phyloP scores from a whole-genome alignment of 1,139 yeast genomes.

The Pichia sp. region DNA sequence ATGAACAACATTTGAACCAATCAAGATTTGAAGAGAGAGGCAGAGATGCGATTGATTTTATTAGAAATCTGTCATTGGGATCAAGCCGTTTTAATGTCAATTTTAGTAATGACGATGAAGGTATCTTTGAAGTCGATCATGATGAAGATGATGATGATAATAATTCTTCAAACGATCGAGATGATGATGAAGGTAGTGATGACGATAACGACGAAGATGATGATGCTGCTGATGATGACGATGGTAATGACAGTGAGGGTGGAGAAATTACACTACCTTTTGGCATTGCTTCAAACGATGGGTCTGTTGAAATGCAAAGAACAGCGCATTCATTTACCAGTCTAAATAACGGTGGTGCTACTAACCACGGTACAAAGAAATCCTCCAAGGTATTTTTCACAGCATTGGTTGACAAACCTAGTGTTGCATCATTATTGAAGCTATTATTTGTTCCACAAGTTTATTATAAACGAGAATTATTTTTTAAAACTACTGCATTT shows the following conservation, averaged over 20 bases:
- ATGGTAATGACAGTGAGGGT: constrained; percentile 24
- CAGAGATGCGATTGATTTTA: constrained; percentile 40
- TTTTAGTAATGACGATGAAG: constrained; percentile 16
- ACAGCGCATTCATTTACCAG: background rate
- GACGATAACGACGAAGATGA: constrained; percentile 26
- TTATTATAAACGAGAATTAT: constrained; percentile 54
- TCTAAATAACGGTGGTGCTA: background rate
- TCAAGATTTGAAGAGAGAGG: constrained; percentile 32
- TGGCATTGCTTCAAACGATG: constrained; percentile 3
- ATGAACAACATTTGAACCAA: constrained; percentile 79
- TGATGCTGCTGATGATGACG: constrained; percentile 28
- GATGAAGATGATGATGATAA: constrained; percentile 30
- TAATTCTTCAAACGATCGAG: constrained; percentile 23
- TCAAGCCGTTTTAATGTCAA: constrained; percentile 1
- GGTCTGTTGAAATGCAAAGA: constrained; percentile 19
- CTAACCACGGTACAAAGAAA: constrained; percentile 16
- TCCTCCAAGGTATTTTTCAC: constrained; percentile 43
- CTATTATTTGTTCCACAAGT: constrained; percentile 72
- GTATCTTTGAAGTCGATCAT: constrained; percentile 23
- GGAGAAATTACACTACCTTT: constrained; percentile 8
- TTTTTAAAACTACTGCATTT: constrained; percentile 62
- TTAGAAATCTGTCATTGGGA: constrained; percentile 8
- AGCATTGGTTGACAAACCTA: constrained; percentile 70
- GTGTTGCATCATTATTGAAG: constrained; percentile 68
- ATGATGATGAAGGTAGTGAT: constrained; percentile 27